Evolutionary conservation across 164 flowering plant genomes (phyloP).

Genomic region (Berberis vulgaris): DNA sequence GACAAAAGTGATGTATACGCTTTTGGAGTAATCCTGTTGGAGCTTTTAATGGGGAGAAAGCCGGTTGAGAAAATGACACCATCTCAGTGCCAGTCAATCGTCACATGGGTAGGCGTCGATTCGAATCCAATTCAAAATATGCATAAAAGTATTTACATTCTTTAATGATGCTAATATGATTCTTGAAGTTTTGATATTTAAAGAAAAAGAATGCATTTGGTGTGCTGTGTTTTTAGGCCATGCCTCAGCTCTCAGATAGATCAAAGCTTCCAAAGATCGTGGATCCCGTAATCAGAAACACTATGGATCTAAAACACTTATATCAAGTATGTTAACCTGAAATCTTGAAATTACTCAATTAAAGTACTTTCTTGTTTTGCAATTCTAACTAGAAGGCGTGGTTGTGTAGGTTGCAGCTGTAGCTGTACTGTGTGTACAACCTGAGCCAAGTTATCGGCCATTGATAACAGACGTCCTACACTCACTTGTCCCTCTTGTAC

Average conservation of each 20-base stretch:
- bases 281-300: constrained; percentile 73
- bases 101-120: constrained; percentile 68
- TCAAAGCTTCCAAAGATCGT: constrained; percentile 82
- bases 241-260: constrained; percentile 96
- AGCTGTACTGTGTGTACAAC: constrained; percentile 80
- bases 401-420: constrained; percentile 70
- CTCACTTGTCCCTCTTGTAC: constrained; percentile 74
- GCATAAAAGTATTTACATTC: background rate
- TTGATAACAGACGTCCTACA: constrained; percentile 74
- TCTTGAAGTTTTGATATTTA: background rate
- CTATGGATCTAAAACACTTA: constrained; percentile 87
- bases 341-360: background rate
- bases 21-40: constrained; percentile 84
- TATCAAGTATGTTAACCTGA: constrained; percentile 56
- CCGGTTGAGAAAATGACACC: constrained; percentile 76
- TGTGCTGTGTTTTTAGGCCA: constrained; percentile 53
- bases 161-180: background rate
- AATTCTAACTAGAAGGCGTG: background rate
- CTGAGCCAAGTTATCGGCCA: constrained; percentile 81
- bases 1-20: constrained; percentile 98
- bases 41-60: constrained; percentile 80
- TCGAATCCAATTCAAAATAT: background rate
- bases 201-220: background rate
- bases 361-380: background rate
- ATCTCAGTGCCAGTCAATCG: constrained; percentile 80